Evolutionary conservation across 2,329 filamentous ascomycete genomes (phyloP), one percentile per base, ranked within the genome.

Genomic region (Sporothrix schenckii): DNA sequence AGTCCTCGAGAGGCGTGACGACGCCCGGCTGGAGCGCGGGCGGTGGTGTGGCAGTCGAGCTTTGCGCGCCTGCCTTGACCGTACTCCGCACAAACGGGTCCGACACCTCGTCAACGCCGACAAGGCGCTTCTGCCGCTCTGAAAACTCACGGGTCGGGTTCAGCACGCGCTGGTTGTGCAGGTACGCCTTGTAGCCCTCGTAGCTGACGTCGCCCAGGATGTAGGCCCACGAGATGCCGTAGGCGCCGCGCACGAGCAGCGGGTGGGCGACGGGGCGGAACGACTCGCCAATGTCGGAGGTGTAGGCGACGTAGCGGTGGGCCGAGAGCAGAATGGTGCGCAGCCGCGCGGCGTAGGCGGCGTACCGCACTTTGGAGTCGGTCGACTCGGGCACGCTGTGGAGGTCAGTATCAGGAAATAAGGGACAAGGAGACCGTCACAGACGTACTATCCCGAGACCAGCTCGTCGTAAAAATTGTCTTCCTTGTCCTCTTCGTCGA

Each of bases 251-350:
- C 13, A 99, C 91, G 3, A 96, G 81, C 76, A 86, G 89, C 0
- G 93, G 94, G 78, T 97, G 94, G 4, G 94, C 94, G 52, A 99
- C 87, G 0, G 95, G 95, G 1, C 95, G 89, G 81, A 99, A 99
- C 0, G 92, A 96, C 80, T 99, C 95, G 78, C 95, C 95, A 74
- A 99, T 94, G 77, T 98, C 94, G 24, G 91, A 94, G 0, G 95
- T 98, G 80, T 99, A 99, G 70, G 95, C 95, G 65, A 99, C 93
- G 77, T 99, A 99, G 77, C 95, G 90, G 77, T 98, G 95, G 4
- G 94, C 94, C 19, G 92, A 93, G 75, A 94, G 84, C 77, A 99
- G 88, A 74, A 98, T 92, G 9, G 94, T 97, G 72, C 92, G 89
- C 73, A 95, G 83, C 65, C 95, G 90, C 72, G 90, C 89, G 63